Evolutionary conservation across 2,329 filamentous ascomycete species (phyloP).

Genomic region (Drechslera avenae): DNA sequence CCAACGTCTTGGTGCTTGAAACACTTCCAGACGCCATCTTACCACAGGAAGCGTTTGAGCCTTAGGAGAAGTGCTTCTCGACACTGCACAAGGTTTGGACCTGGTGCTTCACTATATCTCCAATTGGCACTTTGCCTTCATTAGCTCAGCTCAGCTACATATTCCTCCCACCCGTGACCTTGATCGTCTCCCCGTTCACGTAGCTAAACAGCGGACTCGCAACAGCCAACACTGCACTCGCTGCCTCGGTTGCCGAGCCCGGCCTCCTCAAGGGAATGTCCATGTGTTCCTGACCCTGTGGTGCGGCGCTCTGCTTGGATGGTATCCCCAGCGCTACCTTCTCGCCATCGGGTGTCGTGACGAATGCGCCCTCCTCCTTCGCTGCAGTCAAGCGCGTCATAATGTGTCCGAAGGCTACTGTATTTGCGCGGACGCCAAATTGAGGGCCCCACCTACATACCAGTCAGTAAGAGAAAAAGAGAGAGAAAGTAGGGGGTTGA

Average conservation of each 20-base stretch:
- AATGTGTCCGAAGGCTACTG: conserved; percentile 83
- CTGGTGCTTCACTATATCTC: neutral
- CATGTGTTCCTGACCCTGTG: conserved; percentile 50
- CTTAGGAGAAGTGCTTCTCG: neutral
- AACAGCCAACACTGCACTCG: conserved; percentile 75
- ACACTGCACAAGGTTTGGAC: neutral
- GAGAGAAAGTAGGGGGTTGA: neutral
- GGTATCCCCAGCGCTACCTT: conserved; percentile 52
- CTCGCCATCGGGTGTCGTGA: conserved; percentile 73
- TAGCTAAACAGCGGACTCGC: conserved; percentile 84
- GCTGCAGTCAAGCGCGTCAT: conserved; percentile 78
- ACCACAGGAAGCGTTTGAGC: conserved; percentile 17
- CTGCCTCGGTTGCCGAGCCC: conserved; percentile 80
- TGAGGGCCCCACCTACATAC: conserved; percentile 70
- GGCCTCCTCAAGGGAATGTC: conserved; percentile 82
- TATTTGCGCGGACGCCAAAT: conserved; percentile 83
- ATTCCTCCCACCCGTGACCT: conserved; percentile 77
- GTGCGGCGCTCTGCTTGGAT: conserved; percentile 50
- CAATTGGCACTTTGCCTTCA: neutral
- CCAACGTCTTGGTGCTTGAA: conserved; percentile 23
- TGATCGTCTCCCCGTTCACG: conserved; percentile 84
- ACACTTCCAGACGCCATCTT: conserved; percentile 12
- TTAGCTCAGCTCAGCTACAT: conserved; percentile 54
- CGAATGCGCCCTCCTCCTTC: conserved; percentile 82
- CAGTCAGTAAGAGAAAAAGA: conserved; percentile 12